A percentile compares a stretch with the other conserved stretches of the same genome.
Conservation (phyloP, 1,139 yeast species). For the Yamadazyma mexicana region DNA sequence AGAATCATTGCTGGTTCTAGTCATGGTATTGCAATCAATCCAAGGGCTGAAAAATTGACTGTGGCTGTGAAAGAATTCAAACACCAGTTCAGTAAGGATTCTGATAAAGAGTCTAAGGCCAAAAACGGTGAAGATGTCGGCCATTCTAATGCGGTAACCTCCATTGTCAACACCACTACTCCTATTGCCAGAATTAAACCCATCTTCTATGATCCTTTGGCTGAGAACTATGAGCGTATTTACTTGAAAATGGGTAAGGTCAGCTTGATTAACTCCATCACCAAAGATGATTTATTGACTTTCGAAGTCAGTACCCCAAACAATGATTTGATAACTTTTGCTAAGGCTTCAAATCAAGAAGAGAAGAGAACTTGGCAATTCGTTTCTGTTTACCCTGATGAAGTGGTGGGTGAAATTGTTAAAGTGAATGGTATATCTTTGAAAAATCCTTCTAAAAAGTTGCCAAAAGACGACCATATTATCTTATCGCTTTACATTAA, state of each 20-base stretch:
- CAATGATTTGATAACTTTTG: constrained; percentile 52
- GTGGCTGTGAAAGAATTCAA: constrained; percentile 75
- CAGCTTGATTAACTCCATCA: constrained; percentile 30
- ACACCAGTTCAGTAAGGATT: constrained; percentile 40
- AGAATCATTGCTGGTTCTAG: constrained; percentile 76
- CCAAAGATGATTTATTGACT: constrained; percentile 44
- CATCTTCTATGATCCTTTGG: constrained; percentile 62
- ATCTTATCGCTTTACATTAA: constrained; percentile 62
- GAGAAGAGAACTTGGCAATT: constrained; percentile 65
- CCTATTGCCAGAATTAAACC: constrained; percentile 65
- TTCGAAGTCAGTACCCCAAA: constrained; percentile 49
- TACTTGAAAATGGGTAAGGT: constrained; percentile 60
- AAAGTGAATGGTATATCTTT: constrained; percentile 59
- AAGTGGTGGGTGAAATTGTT: constrained; percentile 69
- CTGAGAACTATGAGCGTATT: constrained; percentile 58
- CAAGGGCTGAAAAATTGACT: constrained; percentile 73
- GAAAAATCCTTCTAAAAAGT: constrained; percentile 30
- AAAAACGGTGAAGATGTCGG: constrained; percentile 14
- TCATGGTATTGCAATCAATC: constrained; percentile 79
- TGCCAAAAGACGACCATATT: constrained; percentile 53
- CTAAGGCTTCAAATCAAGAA: constrained; percentile 68
- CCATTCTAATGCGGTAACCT: constrained; percentile 30
- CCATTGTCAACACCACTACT: constrained; percentile 42
- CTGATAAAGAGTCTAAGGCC: not conserved
- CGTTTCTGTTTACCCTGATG: constrained; percentile 74